Base-by-base conservation (phyloP, 2,329 filamentous ascomycete species). In the Aspergillaceae sp. region DNA sequence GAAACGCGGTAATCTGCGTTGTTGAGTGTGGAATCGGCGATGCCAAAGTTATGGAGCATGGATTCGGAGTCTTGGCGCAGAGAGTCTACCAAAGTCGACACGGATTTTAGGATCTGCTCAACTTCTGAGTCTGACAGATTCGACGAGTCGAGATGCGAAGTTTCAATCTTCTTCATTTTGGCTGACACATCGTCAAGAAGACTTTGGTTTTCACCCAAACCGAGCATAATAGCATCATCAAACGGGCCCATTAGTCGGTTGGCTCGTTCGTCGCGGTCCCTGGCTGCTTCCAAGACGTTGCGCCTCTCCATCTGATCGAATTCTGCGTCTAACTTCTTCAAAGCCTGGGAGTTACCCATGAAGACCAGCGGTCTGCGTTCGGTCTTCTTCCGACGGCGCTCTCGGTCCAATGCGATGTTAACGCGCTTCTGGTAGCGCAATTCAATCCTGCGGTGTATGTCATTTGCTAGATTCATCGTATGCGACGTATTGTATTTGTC, bases 331-430 rank as follows among this genome's bases (percentile, higher is more conserved):
- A 79, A 57, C 29, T 64, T 63, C 55, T 74, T 78, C 52, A 79
- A 66, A 38, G 71, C 70, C 4, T 63, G 57, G 19, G 74, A 73
- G 52, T 79, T 72, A 26, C 75, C 75, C 40, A 71, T 67, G 43
- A 74, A 72, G 27, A 76, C 74, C 30, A 72, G 68, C 26, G 71
- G 75, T 47, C 72, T 70, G 42, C 74, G 65, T 51, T 79, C 74
- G 0, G 76, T 74, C 53, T 71, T 74, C 60, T 78, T 79, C 43
- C 76, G 72, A 10, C 75, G 67, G 40, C 69, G 70, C 54, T 79
- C 76, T 36, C 75, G 72, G 51, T 79, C 76, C 11, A 77, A 58
- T 4, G 75, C 69, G 33, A 74, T 69, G 29, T 72, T 66, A 2
- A 73, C 68, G 8, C 75, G 66, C 48, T 73, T 72, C 10, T 71